A percentile compares a stretch with the other conserved stretches of the same genome.
phyloP scores from a whole-genome alignment of 331 rosid species.

The Quercus lobata region DNA sequence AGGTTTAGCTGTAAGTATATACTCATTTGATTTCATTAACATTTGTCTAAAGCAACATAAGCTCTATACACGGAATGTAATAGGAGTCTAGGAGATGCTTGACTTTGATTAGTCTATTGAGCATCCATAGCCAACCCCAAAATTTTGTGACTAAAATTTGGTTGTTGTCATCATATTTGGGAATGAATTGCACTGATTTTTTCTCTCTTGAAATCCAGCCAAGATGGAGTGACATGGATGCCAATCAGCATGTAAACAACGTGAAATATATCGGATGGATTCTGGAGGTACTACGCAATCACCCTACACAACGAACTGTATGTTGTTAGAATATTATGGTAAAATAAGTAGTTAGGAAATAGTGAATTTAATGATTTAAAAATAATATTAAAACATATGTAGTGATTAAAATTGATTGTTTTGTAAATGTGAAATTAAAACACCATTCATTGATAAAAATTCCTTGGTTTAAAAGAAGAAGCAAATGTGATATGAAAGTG shows the following conservation, averaged over 20 bases:
- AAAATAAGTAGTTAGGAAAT: too few relatives aligned
- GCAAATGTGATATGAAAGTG: too few relatives aligned
- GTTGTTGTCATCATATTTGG: too few relatives aligned
- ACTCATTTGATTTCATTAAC: not conserved
- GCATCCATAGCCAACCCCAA: too few relatives aligned
- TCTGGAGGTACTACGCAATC: constrained; percentile 54
- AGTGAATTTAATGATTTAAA: too few relatives aligned
- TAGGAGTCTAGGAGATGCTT: not conserved
- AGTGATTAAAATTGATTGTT: not conserved
- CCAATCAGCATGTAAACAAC: constrained; percentile 91
- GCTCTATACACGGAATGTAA: not conserved
- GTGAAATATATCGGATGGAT: constrained; percentile 96
- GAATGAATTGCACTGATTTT: not conserved
- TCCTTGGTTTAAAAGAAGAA: not conserved
- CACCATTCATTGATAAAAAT: not conserved
- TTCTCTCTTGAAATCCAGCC: constrained; percentile 39
- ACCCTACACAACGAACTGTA: not conserved
- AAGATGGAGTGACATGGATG: constrained; percentile 99
- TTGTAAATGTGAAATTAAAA: not conserved
- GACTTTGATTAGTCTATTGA: not conserved
- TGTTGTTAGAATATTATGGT: too few relatives aligned
- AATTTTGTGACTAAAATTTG: too few relatives aligned
- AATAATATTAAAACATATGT: not conserved
- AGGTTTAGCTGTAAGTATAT: constrained; percentile 73
- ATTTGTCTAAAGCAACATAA: not conserved